Evolutionary conservation across 2,329 filamentous ascomycete species (phyloP), one percentile per base, ranked within the genome.

Genomic region (Fusarium stilboides): DNA sequence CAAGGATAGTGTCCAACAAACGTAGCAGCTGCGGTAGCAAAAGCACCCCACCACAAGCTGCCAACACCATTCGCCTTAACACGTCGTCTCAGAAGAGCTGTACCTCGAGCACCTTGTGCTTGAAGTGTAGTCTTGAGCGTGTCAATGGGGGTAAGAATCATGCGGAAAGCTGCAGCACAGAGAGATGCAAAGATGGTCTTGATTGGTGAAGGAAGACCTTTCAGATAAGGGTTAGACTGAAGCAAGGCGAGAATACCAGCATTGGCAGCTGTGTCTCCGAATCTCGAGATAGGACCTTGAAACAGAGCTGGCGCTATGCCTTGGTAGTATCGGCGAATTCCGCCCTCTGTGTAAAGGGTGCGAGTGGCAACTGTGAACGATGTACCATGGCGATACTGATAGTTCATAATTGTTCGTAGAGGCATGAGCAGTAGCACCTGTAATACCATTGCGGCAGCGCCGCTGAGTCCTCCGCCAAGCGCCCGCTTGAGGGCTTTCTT

Each of bases 51-150:
- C 82, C 83, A 85, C 12, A 85, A 70, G 55, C 82, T 85, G 3
- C 81, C 81, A 4, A 84, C 28, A 0, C 83, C 83, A 20, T 85
- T 73, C 0, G 76, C 77, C 71, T 81, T 83, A 68, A 85, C 77
- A 3, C 83, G 80, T 43, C 80, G 80, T 13, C 83, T 79, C 8
- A 85, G 77, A 4, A 85, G 66, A 0, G 76, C 70, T 1, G 81
- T 83, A 1, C 83, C 83, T 2, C 79, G 76, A 2, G 80, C 66
- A 1, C 83, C 83, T 58, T 85, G 83, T 1, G 83, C 82, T 66
- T 85, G 83, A 3, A 85, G 80, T 0, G 83, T 85, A 0, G 83
- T 85, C 67, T 85, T 85, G n/a, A 85, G 75, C 0, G 83, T 85
- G 57, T 85, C 83, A 36, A 85, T 80, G 6, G 83, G 83, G 0